Percentiles rank a stretch among this genome's conserved stretches.
Conservation (phyloP, 768 basidiomycete species). For the Lentinus tigrinus region DNA sequence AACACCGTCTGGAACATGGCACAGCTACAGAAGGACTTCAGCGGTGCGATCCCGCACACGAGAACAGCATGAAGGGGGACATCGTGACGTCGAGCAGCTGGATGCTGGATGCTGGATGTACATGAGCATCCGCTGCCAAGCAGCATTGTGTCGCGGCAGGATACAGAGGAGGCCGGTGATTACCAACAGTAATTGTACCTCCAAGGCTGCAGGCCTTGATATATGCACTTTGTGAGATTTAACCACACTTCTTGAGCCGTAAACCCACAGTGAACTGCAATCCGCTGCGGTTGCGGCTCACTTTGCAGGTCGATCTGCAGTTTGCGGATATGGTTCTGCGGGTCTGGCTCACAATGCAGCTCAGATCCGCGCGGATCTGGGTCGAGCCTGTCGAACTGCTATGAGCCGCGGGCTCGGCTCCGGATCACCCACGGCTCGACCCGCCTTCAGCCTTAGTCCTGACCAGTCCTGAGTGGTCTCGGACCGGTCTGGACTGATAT, state of each 20-base stretch:
- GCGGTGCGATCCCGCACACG: slow-evolving; percentile 13
- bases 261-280: too few relatives aligned
- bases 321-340: background rate
- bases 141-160: slow-evolving; percentile 86
- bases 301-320: too few relatives aligned
- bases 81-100: slow-evolving; percentile 52
- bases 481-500: too few relatives aligned
- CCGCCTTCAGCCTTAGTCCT: background rate
- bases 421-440: background rate
- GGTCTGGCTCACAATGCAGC: background rate
- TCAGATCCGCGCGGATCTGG: background rate
- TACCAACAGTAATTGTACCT: too few relatives aligned
- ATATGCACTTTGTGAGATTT: too few relatives aligned
- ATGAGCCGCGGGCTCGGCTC: background rate
- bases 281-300: too few relatives aligned
- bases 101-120: slow-evolving; percentile 80
- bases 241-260: too few relatives aligned
- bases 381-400: background rate
- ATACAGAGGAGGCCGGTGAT: slow-evolving; percentile 87
- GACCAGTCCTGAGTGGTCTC: too few relatives aligned
- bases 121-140: slow-evolving; percentile 86
- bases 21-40: slow-evolving; percentile 41
- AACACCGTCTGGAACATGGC: slow-evolving; percentile 57
- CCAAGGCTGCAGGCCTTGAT: too few relatives aligned
- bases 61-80: slow-evolving; percentile 23